phyloP scores from a whole-genome alignment of 768 basidiomycete genomes.

The Leccinum barrowsii region DNA sequence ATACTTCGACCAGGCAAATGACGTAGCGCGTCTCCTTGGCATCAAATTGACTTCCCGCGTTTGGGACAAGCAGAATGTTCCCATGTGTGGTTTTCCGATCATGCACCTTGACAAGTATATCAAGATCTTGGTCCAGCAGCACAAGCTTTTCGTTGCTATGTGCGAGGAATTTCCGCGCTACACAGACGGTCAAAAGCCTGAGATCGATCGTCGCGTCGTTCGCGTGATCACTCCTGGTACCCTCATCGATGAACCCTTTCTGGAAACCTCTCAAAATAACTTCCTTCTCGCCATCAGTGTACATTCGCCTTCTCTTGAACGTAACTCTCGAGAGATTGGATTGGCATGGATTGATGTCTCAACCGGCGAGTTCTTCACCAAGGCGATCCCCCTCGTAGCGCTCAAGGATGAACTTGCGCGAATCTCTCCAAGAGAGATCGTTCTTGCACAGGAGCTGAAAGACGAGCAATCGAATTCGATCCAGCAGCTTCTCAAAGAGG shows the following conservation, averaged over 20 bases:
- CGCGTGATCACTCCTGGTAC: slow-evolving; percentile 93
- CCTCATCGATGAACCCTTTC: slow-evolving; percentile 86
- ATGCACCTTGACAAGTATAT: slow-evolving; percentile 82
- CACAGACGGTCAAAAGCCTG: slow-evolving; percentile 47
- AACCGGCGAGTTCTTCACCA: slow-evolving; percentile 90
- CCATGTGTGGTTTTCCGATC: slow-evolving; percentile 92
- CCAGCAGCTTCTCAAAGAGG: slow-evolving; percentile 47
- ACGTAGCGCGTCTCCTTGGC: slow-evolving; percentile 70
- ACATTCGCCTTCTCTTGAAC: slow-evolving; percentile 3
- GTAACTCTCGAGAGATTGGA: slow-evolving; percentile 39
- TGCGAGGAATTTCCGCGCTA: slow-evolving; percentile 84
- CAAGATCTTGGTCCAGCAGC: slow-evolving; percentile 78
- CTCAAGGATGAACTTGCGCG: slow-evolving; percentile 81
- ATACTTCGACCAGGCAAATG: slow-evolving; percentile 87
- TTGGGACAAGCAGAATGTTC: slow-evolving; percentile 65
- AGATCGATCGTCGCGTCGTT: slow-evolving; percentile 76
- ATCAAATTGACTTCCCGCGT: slow-evolving; percentile 80
- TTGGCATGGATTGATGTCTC: slow-evolving; percentile 95
- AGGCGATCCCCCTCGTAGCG: slow-evolving; percentile 46
- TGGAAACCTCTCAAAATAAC: slow-evolving; percentile 84
- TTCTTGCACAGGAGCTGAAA: slow-evolving; percentile 50
- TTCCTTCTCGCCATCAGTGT: slow-evolving; percentile 71
- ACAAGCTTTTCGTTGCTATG: slow-evolving; percentile 84
- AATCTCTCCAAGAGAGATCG: slow-evolving; percentile 78
- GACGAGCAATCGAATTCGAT: slow-evolving; percentile 43